phyloP scores from a whole-genome alignment of 2,329 filamentous ascomycete species.

The Sclerotinia minor region DNA sequence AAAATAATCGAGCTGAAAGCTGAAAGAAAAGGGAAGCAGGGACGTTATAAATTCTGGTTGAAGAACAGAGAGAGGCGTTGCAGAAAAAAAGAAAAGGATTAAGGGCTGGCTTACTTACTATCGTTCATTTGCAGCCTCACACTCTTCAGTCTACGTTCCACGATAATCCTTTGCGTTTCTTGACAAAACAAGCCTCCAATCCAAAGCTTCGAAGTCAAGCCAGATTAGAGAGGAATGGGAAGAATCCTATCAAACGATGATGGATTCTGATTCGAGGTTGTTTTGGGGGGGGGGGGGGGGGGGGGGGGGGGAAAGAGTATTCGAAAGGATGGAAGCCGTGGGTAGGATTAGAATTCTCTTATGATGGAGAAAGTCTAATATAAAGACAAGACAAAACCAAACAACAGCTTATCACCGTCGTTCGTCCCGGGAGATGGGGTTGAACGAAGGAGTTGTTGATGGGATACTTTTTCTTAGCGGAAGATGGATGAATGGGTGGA shows the following conservation, averaged over 20 bases:
- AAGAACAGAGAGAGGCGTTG: neutral
- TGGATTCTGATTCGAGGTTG: too few relatives aligned
- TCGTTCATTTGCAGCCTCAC: conserved; percentile 37
- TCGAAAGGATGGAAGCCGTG: neutral
- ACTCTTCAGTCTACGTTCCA: conserved; percentile 13
- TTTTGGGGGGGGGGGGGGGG: too few relatives aligned
- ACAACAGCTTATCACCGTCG: conserved; percentile 13
- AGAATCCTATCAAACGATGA: neutral
- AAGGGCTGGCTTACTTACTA: conserved; percentile 32
- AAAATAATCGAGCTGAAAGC: neutral
- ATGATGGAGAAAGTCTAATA: neutral
- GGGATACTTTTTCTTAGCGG: neutral
- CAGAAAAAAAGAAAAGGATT: neutral
- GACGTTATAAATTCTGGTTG: conserved; percentile 21
- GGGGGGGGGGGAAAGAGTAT: too few relatives aligned
- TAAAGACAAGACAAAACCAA: conserved; percentile 3
- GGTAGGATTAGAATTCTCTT: neutral
- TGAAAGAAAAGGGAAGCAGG: neutral
- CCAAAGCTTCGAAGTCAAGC: neutral
- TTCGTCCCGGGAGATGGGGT: conserved; percentile 9
- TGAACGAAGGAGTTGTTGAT: conserved; percentile 9
- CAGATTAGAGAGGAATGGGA: neutral
- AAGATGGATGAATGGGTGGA: conserved; percentile 6
- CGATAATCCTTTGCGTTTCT: neutral
- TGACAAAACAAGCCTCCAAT: too few relatives aligned